Evolutionary conservation across 2,329 filamentous ascomycete species (phyloP).

Genomic region (Penicillium hordei): DNA sequence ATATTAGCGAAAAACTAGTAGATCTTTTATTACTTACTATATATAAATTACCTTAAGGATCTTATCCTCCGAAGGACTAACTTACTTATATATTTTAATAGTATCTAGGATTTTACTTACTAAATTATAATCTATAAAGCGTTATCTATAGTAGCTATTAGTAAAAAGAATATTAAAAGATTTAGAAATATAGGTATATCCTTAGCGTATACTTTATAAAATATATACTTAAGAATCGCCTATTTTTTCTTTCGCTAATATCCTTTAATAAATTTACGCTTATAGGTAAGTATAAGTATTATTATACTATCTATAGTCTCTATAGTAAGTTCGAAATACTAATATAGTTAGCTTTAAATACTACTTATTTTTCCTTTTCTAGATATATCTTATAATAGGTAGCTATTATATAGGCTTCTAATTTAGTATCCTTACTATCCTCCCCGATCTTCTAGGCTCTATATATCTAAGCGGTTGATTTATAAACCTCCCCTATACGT

Average conservation of each 20-base stretch:
- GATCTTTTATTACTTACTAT: conserved; percentile 10
- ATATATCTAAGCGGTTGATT: conserved; percentile 13
- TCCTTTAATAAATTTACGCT: conserved; percentile 16
- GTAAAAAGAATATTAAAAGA: conserved; percentile 19
- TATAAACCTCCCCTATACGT: conserved; percentile 16
- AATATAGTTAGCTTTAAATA: conserved; percentile 3
- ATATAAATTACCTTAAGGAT: conserved; percentile 12
- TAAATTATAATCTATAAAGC: conserved; percentile 16
- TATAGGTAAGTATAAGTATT: conserved; percentile 23
- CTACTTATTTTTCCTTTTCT: neutral
- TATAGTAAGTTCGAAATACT: conserved; percentile 24
- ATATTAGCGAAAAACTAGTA: conserved; percentile 14
- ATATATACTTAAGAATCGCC: conserved; percentile 14
- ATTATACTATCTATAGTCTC: conserved; percentile 15
- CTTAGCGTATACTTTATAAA: conserved; percentile 19
- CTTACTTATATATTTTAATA: conserved; percentile 5
- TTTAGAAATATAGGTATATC: conserved; percentile 17
- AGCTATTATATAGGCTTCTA: conserved; percentile 13
- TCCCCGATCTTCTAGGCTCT: neutral
- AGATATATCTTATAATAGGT: conserved; percentile 19
- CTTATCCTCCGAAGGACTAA: conserved; percentile 6
- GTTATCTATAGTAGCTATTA: conserved; percentile 14
- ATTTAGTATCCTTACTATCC: conserved; percentile 1
- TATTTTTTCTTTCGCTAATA: conserved; percentile 16
- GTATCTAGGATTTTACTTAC: conserved; percentile 12